A percentile compares a stretch with the other conserved stretches of the same genome.
Conservation (phyloP, 495 filamentous ascomycete genomes). For the Neurospora africana region DNA sequence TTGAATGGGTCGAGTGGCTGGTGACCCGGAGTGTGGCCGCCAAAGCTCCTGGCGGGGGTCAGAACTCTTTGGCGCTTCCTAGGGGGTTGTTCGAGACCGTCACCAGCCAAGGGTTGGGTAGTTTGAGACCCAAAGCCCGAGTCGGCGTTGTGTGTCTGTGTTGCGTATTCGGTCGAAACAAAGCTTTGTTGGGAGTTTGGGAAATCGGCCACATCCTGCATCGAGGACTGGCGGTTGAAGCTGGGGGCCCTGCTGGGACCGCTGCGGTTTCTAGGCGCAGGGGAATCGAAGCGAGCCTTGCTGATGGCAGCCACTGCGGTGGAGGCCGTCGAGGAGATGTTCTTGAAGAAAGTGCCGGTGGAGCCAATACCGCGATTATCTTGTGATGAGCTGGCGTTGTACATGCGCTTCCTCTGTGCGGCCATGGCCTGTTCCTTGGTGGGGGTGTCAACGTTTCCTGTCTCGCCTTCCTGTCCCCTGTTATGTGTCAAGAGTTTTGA, state of each 20-base stretch:
- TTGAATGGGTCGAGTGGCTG: constrained; percentile 43
- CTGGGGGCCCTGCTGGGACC: constrained; percentile 38
- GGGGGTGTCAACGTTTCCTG: constrained; percentile 65
- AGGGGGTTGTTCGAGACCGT: constrained; percentile 60
- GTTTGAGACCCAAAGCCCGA: constrained; percentile 32
- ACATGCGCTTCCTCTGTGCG: constrained; percentile 83
- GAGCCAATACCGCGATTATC: constrained; percentile 57
- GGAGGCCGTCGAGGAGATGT: constrained; percentile 85
- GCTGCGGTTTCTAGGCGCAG: constrained; percentile 51
- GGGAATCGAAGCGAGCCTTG: constrained; percentile 88
- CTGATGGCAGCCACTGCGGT: constrained; percentile 89
- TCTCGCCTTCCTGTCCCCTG: constrained; percentile 67
- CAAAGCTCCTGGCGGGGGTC: constrained; percentile 37
- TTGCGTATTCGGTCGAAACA: constrained; percentile 27
- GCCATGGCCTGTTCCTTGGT: constrained; percentile 99
- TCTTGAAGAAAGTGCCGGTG: constrained; percentile 85
- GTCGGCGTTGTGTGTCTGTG: constrained; percentile 26
- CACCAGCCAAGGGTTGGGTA: constrained; percentile 37
- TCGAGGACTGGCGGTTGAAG: constrained; percentile 46
- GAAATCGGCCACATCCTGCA: constrained; percentile 46
- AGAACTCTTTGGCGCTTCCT: constrained; percentile 58
- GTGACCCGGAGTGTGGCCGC: constrained; percentile 26
- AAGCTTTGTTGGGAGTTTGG: constrained; percentile 43
- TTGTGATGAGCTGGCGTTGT: constrained; percentile 56
- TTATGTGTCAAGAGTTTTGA: constrained; percentile 81